Base-by-base conservation (phyloP, 495 filamentous ascomycete genomes). In the Talaromyces liani region DNA sequence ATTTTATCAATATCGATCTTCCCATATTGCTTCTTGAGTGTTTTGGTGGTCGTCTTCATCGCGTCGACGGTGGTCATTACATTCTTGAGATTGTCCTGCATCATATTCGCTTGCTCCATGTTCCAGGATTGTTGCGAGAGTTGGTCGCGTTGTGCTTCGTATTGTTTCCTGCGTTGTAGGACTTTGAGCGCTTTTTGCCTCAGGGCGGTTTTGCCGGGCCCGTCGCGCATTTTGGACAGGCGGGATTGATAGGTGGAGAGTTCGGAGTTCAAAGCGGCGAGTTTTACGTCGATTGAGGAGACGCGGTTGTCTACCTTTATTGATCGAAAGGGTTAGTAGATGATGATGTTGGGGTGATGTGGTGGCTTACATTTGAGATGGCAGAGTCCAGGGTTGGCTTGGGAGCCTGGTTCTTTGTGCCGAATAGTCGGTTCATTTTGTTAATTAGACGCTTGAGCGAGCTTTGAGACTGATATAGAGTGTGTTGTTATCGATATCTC, bases 31-130 rank as follows among this genome's bases (percentile, higher is more conserved):
- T 96, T 93, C 69, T 85, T 85, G 63, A 98, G 80, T 61, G 90
- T 87, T 79, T 97, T 97, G 69, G 95, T 97, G 27, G 95, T 97
- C 1, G 85, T 89, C 80, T 97, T 94, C 85, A 98, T 92, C 20
- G 92, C 95, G 73, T 98, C 94, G 16, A 98, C 92, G 0, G 94
- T 98, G 22, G 92, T 94, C 93, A 98, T 97, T 60, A 95, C 93
- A 74, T 98, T 97, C 72, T 96, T 95, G 36, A 98, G 86, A 69
- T 98, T 98, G 75, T 98, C 94, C 77, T 94, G 92, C 95, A 98
- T 98, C 83, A 95, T 96, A 73, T 91, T 90, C 6, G 94, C 94
- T 72, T 98, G 94, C 75, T 98, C 93, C 93, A 98, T 97, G 79
- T 98, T 98, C 94, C 94, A 98, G 12, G 89, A 90, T 74, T 98